These are phyloP conservation scores for Dendrobium nobile DNA, from an alignment of 106 monocot species.

Conservation along the genomic window DNA sequence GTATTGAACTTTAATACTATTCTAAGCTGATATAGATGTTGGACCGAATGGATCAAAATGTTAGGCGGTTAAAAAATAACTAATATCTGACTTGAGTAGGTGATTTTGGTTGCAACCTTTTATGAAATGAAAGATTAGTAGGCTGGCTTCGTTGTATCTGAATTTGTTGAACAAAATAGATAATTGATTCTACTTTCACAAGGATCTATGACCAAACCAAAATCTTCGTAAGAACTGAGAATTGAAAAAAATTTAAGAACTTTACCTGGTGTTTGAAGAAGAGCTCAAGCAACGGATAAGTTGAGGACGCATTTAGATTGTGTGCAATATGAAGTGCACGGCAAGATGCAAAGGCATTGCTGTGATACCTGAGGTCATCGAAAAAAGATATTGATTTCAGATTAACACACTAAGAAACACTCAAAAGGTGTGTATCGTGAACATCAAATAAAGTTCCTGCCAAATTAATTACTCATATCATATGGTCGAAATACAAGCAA, in stretches of 20 bases:
- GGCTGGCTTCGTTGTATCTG: neutral
- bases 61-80: too few relatives aligned
- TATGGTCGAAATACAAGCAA: too few relatives aligned
- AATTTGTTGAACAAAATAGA: neutral
- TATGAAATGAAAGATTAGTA: too few relatives aligned
- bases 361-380: constrained; percentile 28
- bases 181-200: neutral
- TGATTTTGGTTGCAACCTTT: too few relatives aligned
- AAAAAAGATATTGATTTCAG: neutral
- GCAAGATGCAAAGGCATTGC: constrained; percentile 29
- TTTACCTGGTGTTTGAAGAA: constrained; percentile 42
- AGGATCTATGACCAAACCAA: neutral
- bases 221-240: neutral
- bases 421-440: too few relatives aligned
- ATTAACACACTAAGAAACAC: neutral
- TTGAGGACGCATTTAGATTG: constrained; percentile 30
- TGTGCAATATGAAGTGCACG: constrained; percentile 43
- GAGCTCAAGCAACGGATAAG: constrained; percentile 37
- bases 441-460: too few relatives aligned
- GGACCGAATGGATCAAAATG: too few relatives aligned
- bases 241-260: neutral
- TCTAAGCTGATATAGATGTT: too few relatives aligned
- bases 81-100: too few relatives aligned
- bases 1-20: too few relatives aligned
- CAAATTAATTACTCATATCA: too few relatives aligned